Conservation (phyloP, 2,329 filamentous ascomycete genomes). For the Emydomyces testavorans region DNA sequence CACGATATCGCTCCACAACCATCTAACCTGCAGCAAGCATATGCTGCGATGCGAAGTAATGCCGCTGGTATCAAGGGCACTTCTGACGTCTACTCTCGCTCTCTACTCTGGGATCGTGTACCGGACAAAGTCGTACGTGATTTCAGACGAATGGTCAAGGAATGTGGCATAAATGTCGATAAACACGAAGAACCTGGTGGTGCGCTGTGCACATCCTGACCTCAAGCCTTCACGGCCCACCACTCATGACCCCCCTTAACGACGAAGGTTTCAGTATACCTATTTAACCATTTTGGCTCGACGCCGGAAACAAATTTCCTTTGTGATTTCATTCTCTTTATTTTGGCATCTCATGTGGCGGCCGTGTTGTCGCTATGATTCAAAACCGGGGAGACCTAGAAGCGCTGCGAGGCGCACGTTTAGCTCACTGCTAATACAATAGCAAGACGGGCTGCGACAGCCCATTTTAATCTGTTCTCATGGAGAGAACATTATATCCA, state of each 20-base stretch:
- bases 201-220: constrained; percentile 12
- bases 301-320: constrained; percentile 12
- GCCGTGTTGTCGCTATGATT: too few species aligned
- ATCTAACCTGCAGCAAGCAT: constrained; percentile 47
- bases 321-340: constrained; percentile 1
- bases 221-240: background rate
- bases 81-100: constrained; percentile 84
- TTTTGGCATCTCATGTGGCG: background rate
- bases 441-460: constrained; percentile 6
- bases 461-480: constrained; percentile 12
- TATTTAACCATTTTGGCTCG: constrained; percentile 12
- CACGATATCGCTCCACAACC: constrained; percentile 31
- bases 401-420: constrained; percentile 12
- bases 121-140: constrained; percentile 82
- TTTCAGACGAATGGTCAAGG: constrained; percentile 82
- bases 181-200: constrained; percentile 24
- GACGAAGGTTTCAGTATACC: constrained; percentile 5
- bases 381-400: constrained; percentile 8
- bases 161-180: constrained; percentile 42
- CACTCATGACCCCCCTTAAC: background rate
- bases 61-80: constrained; percentile 42
- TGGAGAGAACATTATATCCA: constrained; percentile 10
- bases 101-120: constrained; percentile 87
- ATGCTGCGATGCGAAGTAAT: constrained; percentile 64
- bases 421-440: constrained; percentile 8